Evolutionary conservation across 2,329 filamentous ascomycete species (phyloP).

Genomic region (Fusarium secorum): DNA sequence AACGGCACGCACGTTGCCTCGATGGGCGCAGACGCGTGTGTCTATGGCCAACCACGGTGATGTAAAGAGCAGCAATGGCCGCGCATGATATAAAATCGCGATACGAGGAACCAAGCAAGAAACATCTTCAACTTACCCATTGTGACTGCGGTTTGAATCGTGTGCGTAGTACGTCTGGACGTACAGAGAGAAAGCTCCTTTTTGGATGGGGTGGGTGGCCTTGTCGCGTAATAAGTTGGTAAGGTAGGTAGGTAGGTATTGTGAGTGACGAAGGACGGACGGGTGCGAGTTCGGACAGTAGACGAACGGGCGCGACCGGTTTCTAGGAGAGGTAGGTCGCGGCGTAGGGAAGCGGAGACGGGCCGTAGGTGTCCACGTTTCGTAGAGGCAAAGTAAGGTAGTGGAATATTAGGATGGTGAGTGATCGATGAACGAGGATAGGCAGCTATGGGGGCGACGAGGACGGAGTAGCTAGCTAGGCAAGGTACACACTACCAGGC

Average conservation of each 20-base stretch:
- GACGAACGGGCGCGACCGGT: conserved; percentile 32
- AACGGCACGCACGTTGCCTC: conserved; percentile 28
- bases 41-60: conserved; percentile 9
- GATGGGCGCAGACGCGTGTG: conserved; percentile 34
- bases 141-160: conserved; percentile 34
- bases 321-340: conserved; percentile 35
- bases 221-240: conserved; percentile 38
- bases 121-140: conserved; percentile 43
- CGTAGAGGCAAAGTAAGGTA: background rate
- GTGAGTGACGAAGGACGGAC: conserved; percentile 38
- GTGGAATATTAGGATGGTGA: conserved; percentile 26
- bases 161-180: conserved; percentile 30
- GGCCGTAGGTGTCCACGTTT: conserved; percentile 40
- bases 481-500: background rate
- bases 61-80: conserved; percentile 3
- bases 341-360: conserved; percentile 40
- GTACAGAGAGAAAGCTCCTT: conserved; percentile 38
- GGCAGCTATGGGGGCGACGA: conserved; percentile 38
- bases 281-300: conserved; percentile 34
- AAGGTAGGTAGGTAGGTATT: conserved; percentile 23
- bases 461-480: background rate
- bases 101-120: conserved; percentile 29
- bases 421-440: conserved; percentile 28
- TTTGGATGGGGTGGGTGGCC: conserved; percentile 38
- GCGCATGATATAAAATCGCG: background rate